phyloP scores from a whole-genome alignment of 1,139 yeast genomes.

The Zygosaccharomyces pseudobailii region DNA sequence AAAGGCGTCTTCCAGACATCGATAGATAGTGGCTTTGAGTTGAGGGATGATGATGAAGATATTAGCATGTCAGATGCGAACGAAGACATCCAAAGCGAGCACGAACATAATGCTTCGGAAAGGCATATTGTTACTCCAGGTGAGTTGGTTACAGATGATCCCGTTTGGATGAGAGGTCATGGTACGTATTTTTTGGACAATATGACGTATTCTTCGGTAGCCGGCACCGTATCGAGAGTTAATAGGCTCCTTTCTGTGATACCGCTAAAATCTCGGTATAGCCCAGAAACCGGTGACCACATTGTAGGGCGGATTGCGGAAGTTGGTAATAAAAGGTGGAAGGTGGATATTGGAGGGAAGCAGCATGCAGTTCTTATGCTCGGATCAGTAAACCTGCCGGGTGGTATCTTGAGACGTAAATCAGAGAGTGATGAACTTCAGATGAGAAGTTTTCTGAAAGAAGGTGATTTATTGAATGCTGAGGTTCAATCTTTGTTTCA shows the following conservation, averaged over 20 bases:
- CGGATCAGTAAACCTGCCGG: slow-evolving; percentile 95
- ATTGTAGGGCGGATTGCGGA: slow-evolving; percentile 91
- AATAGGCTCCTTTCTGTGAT: slow-evolving; percentile 81
- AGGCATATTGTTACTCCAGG: slow-evolving; percentile 80
- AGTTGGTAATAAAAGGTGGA: slow-evolving; percentile 93
- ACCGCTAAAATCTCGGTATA: slow-evolving; percentile 81
- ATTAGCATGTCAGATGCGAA: slow-evolving; percentile 18
- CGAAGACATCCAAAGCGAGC: slow-evolving; percentile 10
- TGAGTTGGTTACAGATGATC: slow-evolving; percentile 92
- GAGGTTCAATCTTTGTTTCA: slow-evolving; percentile 88
- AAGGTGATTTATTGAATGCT: slow-evolving; percentile 94
- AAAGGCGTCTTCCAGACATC: slow-evolving; percentile 27
- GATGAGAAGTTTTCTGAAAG: slow-evolving; percentile 90
- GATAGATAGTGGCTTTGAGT: slow-evolving; percentile 8
- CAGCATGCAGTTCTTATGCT: slow-evolving; percentile 90
- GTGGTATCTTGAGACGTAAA: slow-evolving; percentile 91
- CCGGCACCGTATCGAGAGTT: slow-evolving; percentile 83
- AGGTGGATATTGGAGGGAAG: slow-evolving; percentile 89
- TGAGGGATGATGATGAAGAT: slow-evolving; percentile 21
- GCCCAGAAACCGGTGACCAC: slow-evolving; percentile 96
- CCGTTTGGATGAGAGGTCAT: slow-evolving; percentile 98
- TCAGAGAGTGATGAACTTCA: slow-evolving; percentile 94
- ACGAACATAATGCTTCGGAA: slow-evolving; percentile 25
- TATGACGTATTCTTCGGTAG: slow-evolving; percentile 82
- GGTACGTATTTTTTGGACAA: slow-evolving; percentile 78